phyloP scores from a whole-genome alignment of 345 rosid genomes.

The Crucihimalaya himalaica region DNA sequence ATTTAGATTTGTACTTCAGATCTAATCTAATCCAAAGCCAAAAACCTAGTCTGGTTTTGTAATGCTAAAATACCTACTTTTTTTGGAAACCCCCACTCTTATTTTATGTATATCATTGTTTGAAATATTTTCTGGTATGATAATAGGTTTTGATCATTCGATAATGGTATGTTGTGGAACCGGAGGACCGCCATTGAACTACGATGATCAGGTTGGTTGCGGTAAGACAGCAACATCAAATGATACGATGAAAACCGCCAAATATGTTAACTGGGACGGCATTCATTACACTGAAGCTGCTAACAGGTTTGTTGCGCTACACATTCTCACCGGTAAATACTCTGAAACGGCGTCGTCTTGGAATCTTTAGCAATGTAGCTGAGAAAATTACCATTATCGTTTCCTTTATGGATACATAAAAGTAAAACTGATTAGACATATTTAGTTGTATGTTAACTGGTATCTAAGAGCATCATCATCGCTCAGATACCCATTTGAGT shows the following conservation, averaged over 20 bases:
- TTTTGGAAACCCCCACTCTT: too few species aligned
- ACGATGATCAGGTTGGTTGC: constrained; percentile 57
- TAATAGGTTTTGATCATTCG: constrained; percentile 89
- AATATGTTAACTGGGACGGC: constrained; percentile 95
- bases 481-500: too few species aligned
- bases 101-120: not conserved
- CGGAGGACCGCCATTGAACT: constrained; percentile 91
- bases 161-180: constrained; percentile 91
- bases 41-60: too few species aligned
- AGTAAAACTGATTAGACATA: not conserved
- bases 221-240: constrained; percentile 70
- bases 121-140: constrained; percentile 2
- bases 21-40: too few species aligned
- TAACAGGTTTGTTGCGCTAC: constrained; percentile 66
- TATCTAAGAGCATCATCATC: too few species aligned
- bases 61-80: too few species aligned
- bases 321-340: constrained; percentile 73
- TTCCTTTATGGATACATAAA: not conserved
- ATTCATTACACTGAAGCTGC: constrained; percentile 94
- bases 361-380: constrained; percentile 1
- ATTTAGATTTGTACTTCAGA: too few species aligned
- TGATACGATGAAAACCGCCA: constrained; percentile 58
- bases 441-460: not conserved
- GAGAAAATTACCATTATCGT: not conserved
- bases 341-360: constrained; percentile 62